phyloP scores from a whole-genome alignment of 495 filamentous ascomycete genomes.

The Neurospora africana region DNA sequence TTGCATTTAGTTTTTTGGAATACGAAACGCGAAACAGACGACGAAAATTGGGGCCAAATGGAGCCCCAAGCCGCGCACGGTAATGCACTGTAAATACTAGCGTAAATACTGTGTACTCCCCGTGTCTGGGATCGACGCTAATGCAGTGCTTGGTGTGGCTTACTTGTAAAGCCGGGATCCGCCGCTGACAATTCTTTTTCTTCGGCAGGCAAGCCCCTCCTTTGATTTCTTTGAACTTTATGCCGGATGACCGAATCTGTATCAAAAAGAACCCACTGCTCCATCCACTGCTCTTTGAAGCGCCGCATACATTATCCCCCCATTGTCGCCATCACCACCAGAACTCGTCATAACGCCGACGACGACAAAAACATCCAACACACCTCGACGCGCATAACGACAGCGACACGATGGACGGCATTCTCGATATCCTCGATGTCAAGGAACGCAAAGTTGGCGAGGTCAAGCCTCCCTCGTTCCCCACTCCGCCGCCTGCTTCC shows the following conservation, averaged over 20 bases:
- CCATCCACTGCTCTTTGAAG: not conserved
- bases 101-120: not conserved
- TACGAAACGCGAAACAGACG: not conserved
- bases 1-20: not conserved
- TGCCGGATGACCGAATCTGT: not conserved
- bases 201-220: not conserved
- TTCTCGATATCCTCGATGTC: constrained; percentile 61
- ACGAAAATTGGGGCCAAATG: not conserved
- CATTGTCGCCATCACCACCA: not conserved
- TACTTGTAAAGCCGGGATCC: not conserved
- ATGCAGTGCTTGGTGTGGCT: constrained; percentile 7
- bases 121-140: constrained; percentile 14
- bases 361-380: not conserved
- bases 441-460: constrained; percentile 53
- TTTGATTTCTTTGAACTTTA: not conserved
- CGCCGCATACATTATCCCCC: not conserved
- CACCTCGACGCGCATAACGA: not conserved
- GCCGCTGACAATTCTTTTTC: not conserved
- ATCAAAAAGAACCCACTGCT: not conserved
- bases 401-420: constrained; percentile 26
- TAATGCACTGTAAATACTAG: not conserved
- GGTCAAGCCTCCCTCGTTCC: constrained; percentile 52
- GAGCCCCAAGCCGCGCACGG: not conserved
- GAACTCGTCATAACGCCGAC: not conserved
- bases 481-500: constrained; percentile 43